These are phyloP conservation scores for Dillenia turbinata DNA, from an alignment of 164 flowering plant species.

Conservation along the genomic window DNA sequence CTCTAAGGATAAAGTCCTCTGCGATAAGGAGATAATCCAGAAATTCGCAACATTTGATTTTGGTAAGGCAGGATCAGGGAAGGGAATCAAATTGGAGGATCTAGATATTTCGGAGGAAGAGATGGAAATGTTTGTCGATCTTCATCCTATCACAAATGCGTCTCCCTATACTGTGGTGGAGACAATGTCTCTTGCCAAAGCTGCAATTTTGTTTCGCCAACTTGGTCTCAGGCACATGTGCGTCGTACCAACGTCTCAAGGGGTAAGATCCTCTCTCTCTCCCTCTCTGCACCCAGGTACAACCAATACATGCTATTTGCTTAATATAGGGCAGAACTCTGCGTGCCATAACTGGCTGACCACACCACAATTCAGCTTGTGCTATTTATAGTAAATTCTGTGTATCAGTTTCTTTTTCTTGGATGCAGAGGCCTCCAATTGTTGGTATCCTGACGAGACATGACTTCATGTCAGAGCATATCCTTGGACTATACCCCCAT, in stretches of 20 bases:
- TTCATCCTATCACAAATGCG: slow-evolving; percentile 31
- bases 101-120: slow-evolving; percentile 23
- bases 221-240: slow-evolving; percentile 36
- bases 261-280: slow-evolving; percentile 15
- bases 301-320: too few relatives aligned
- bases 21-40: slow-evolving; percentile 10
- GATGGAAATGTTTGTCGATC: slow-evolving; percentile 36
- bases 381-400: neutral
- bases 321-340: too few relatives aligned
- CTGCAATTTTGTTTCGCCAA: slow-evolving; percentile 30
- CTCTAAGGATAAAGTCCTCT: slow-evolving; percentile 4
- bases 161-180: slow-evolving; percentile 39
- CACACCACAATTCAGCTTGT: too few relatives aligned
- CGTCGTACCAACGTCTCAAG: slow-evolving; percentile 32
- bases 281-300: neutral
- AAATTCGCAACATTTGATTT: slow-evolving; percentile 24
- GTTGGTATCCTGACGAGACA: slow-evolving; percentile 35
- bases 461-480: slow-evolving; percentile 38
- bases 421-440: slow-evolving; percentile 34
- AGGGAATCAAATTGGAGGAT: slow-evolving; percentile 23
- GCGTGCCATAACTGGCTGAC: too few relatives aligned
- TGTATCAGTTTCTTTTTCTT: neutral
- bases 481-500: slow-evolving; percentile 32
- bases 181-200: slow-evolving; percentile 39
- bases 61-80: slow-evolving; percentile 30